Evolutionary conservation across 176 grass and related monocot genomes (phyloP), one percentile per base, ranked within the genome.

Genomic region (Tuctoria greenei): DNA sequence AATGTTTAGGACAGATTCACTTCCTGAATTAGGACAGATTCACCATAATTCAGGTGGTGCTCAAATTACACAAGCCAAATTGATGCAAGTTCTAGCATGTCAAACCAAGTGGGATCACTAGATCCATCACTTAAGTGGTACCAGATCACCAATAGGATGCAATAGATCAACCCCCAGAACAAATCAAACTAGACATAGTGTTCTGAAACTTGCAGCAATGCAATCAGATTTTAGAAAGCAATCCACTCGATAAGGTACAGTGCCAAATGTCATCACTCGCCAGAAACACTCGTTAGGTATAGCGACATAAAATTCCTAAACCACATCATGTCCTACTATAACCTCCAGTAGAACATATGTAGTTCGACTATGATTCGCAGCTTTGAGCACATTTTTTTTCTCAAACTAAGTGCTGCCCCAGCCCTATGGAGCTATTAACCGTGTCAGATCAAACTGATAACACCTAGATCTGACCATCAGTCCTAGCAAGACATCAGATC

Each of bases 381-480:
- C 58, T 24, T 0, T 23, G 16, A 66, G 10, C 8, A 64, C 18
- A 63, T 17, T 23, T 21, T 23, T 21, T 62, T 61, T 6, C 8
- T 12, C 23, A 49, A 61, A 61, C 36, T n/a, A 47, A 57, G 39
- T 39, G 39, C 18, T 40, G 21, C 6, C 20, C 6, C 20, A 40
- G 26, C 10, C 77, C 7, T 2, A 27, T 2, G 5, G 45, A 31
- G 35, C 72, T 25, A 39, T n/a, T 65, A 28, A 38, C 26, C 75
- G 15, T 36, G n/a, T 54, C 10, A 71, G 15, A 79, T 73, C 34
- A 61, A 49, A 49, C 34, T 39, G 25, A 0, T 2, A 36, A 36
- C 3, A 39, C 61, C 41, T 42, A 78, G 52, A 78, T 81, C 84
- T 76, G 46, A 26, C 10, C 72, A 54, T 39, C 42, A 80, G 75